phyloP scores from a whole-genome alignment of 495 filamentous ascomycete genomes.

The Penicillium silybi region DNA sequence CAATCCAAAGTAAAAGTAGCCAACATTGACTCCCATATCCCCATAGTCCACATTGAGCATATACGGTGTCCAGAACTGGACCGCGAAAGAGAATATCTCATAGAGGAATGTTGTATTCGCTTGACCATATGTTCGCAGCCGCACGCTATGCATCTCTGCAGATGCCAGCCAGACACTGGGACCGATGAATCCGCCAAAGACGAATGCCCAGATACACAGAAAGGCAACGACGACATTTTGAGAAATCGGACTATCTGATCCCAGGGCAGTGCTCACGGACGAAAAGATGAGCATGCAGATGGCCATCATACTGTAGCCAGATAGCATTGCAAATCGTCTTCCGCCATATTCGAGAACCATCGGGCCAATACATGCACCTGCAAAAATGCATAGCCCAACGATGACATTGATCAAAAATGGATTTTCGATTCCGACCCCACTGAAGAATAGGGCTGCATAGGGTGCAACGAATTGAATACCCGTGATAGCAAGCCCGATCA shows the following conservation, averaged over 20 bases:
- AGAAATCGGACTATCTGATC: neutral
- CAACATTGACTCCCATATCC: slow-evolving; percentile 8
- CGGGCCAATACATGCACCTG: neutral
- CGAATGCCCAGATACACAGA: slow-evolving; percentile 6
- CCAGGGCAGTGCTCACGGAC: slow-evolving; percentile 2
- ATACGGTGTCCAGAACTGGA: slow-evolving; percentile 5
- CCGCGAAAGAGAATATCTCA: slow-evolving; percentile 1
- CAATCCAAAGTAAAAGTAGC: slow-evolving; percentile 11
- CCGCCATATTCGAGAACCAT: slow-evolving; percentile 2
- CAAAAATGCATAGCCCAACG: slow-evolving; percentile 5
- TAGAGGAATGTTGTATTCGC: slow-evolving; percentile 4
- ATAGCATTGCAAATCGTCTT: slow-evolving; percentile 1
- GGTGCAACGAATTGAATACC: slow-evolving; percentile 2
- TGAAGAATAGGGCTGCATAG: slow-evolving; percentile 6
- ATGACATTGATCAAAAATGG: slow-evolving; percentile 3
- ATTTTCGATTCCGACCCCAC: slow-evolving; percentile 4
- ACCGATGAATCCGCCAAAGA: slow-evolving; percentile 5
- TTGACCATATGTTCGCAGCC: slow-evolving; percentile 7
- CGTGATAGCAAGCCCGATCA: slow-evolving; percentile 3
- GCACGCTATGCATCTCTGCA: slow-evolving; percentile 6
- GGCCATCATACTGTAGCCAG: slow-evolving; percentile 5
- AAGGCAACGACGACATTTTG: slow-evolving; percentile 7
- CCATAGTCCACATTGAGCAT: slow-evolving; percentile 7
- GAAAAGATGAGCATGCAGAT: slow-evolving; percentile 4
- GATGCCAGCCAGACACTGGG: slow-evolving; percentile 1